Conservation (phyloP, 257 asterid species). For the Nicotiana obtusifolia region DNA sequence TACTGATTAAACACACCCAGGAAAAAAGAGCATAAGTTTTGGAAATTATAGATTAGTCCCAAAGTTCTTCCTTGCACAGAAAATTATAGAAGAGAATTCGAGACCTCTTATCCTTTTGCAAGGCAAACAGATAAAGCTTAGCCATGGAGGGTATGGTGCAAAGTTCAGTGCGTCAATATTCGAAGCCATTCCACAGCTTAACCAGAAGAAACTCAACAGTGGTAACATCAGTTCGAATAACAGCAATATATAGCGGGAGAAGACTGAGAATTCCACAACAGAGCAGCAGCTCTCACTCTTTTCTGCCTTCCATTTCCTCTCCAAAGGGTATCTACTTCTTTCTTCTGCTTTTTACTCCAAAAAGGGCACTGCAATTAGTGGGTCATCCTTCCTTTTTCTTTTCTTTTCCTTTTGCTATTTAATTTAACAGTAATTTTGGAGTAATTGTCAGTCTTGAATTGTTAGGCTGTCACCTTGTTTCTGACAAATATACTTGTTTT, state of each 20-base stretch:
- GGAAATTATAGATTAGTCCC: background rate
- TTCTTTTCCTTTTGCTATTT: background rate
- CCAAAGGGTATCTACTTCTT: background rate
- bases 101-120: background rate
- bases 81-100: no score
- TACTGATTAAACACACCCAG: no score
- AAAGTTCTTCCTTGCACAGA: background rate
- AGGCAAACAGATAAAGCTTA: background rate
- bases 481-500: background rate
- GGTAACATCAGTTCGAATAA: background rate
- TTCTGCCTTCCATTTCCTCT: background rate
- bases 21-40: background rate
- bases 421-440: no score
- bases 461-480: background rate
- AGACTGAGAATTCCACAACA: background rate
- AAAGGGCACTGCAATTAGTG: background rate
- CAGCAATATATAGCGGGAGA: background rate
- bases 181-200: background rate
- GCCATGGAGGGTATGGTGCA: slow-evolving; percentile 2
- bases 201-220: background rate
- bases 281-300: background rate
- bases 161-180: slow-evolving; percentile 2
- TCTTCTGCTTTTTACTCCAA: background rate
- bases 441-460: no score
- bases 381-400: background rate